Conservation (phyloP, 2,329 filamentous ascomycete genomes). For the Nigrograna mackinnonii region DNA sequence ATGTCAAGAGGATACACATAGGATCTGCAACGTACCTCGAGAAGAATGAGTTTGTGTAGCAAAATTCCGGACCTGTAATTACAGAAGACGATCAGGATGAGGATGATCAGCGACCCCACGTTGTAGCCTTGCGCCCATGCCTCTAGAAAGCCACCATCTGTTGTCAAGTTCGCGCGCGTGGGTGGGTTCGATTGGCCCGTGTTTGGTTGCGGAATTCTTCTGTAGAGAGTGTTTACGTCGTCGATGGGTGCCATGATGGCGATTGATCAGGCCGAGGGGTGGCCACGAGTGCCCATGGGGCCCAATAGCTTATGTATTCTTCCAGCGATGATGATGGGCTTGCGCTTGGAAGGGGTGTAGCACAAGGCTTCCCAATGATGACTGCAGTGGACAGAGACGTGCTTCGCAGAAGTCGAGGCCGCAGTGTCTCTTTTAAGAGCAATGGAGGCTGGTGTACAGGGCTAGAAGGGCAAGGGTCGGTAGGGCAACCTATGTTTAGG, state of each 20-base stretch:
- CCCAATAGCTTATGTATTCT: neutral
- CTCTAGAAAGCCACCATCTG: slow-evolving; percentile 34
- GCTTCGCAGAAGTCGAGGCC: neutral
- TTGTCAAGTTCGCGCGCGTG: slow-evolving; percentile 25
- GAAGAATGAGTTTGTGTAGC: slow-evolving; percentile 39
- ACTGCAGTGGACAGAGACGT: neutral
- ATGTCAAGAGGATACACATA: too few species aligned
- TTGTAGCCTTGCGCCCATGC: slow-evolving; percentile 43
- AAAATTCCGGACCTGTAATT: slow-evolving; percentile 36
- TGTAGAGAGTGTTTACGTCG: slow-evolving; percentile 13
- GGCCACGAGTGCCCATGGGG: neutral
- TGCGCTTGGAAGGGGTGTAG: neutral
- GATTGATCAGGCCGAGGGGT: neutral
- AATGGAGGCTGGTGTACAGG: too few species aligned
- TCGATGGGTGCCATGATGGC: slow-evolving; percentile 26
- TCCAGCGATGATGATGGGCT: neutral
- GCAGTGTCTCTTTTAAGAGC: too few species aligned
- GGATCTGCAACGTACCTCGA: slow-evolving; percentile 33
- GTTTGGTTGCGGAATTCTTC: slow-evolving; percentile 17
- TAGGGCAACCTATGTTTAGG: too few species aligned
- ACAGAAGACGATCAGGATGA: slow-evolving; percentile 41
- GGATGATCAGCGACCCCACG: slow-evolving; percentile 35
- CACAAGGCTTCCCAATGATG: neutral
- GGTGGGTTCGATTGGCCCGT: slow-evolving; percentile 27
- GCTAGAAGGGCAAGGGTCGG: too few species aligned